phyloP scores from a whole-genome alignment of 1,284 basidiomycete species.

The Leccinum insolens region DNA sequence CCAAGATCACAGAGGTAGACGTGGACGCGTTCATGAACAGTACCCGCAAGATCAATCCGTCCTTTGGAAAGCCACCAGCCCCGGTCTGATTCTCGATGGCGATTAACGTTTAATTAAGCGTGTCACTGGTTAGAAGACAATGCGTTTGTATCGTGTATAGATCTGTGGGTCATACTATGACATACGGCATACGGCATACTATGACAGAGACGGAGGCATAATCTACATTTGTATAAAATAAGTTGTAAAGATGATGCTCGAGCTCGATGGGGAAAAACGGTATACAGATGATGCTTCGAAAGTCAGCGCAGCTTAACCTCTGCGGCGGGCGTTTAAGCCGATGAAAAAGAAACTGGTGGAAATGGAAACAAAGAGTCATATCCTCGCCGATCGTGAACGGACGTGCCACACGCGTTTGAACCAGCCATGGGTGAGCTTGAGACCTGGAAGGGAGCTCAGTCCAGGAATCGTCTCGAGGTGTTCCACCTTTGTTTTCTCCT shows the following conservation, averaged over 20 bases:
- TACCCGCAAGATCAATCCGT: constrained; percentile 76
- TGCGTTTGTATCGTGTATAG: constrained; percentile 6
- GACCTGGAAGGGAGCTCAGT: constrained; percentile 24
- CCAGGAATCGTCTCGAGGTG: constrained; percentile 31
- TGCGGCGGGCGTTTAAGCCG: neutral
- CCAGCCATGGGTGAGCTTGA: constrained; percentile 33
- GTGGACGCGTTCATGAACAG: constrained; percentile 86
- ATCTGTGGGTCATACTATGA: neutral
- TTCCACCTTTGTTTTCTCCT: constrained; percentile 17
- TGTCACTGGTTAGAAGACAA: constrained; percentile 1
- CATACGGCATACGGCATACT: neutral
- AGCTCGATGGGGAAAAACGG: neutral
- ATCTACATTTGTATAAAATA: constrained; percentile 9
- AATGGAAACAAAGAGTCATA: constrained; percentile 16
- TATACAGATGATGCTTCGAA: constrained; percentile 3
- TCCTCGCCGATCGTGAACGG: constrained; percentile 26
- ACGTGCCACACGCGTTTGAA: constrained; percentile 36
- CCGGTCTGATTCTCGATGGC: neutral
- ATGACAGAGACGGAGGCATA: constrained; percentile 6
- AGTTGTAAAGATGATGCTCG: neutral
- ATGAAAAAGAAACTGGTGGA: neutral
- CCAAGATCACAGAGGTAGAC: constrained; percentile 80
- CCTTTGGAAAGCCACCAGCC: constrained; percentile 31
- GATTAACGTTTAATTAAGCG: neutral
- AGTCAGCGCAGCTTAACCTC: constrained; percentile 14